Conservation (phyloP, 2,329 filamentous ascomycete species). For the Trichophyton equinum region DNA sequence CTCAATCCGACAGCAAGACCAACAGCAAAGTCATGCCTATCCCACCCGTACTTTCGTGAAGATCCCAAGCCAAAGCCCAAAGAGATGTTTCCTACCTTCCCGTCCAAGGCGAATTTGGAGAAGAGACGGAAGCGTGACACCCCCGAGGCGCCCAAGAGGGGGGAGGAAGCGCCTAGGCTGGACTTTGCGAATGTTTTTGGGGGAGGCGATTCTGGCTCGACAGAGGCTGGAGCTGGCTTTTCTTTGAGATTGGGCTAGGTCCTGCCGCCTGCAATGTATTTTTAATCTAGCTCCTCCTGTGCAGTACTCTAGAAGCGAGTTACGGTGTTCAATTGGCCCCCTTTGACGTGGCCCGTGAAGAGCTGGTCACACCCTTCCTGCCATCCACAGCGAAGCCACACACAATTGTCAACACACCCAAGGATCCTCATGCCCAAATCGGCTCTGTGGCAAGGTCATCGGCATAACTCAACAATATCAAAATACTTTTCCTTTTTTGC, state of each 20-base stretch:
- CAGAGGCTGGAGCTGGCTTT: slow-evolving; percentile 48
- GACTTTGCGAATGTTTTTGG: slow-evolving; percentile 64
- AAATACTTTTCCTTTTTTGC: background rate
- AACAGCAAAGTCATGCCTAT: slow-evolving; percentile 58
- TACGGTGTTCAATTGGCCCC: too few relatives aligned
- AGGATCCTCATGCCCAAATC: too few relatives aligned
- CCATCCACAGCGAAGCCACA: too few relatives aligned
- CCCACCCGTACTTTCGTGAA: slow-evolving; percentile 75
- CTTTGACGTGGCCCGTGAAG: too few relatives aligned
- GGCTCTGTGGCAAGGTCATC: background rate
- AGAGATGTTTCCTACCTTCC: slow-evolving; percentile 93
- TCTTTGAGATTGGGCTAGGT: slow-evolving; percentile 45
- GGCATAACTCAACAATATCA: too few relatives aligned
- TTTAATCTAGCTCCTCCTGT: background rate
- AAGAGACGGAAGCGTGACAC: slow-evolving; percentile 58
- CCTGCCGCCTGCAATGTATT: too few relatives aligned
- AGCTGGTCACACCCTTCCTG: too few relatives aligned
- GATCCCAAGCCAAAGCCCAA: slow-evolving; percentile 81
- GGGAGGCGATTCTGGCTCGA: slow-evolving; percentile 44
- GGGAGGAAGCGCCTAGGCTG: slow-evolving; percentile 50
- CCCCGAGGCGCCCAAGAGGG: slow-evolving; percentile 72
- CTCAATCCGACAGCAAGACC: slow-evolving; percentile 64
- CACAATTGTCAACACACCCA: too few relatives aligned
- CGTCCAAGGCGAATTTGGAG: slow-evolving; percentile 87
- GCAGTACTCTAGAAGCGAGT: too few relatives aligned